A percentile compares a stretch with the other conserved stretches of the same genome.
phyloP scores from a whole-genome alignment of 352 stramenopile species.

The Blastocystis sp. region DNA sequence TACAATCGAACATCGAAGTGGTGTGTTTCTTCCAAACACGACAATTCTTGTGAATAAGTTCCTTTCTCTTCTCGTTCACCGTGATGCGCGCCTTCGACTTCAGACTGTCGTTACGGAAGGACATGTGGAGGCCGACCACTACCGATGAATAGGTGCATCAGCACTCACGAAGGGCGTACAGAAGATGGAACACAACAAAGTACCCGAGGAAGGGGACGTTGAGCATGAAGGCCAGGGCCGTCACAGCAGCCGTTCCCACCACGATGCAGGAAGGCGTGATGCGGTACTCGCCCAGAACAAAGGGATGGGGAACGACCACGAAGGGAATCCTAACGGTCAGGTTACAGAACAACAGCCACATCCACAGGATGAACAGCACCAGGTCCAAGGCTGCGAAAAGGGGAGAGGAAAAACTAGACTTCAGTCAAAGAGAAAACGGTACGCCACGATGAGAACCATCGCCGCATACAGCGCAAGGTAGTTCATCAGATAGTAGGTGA shows the following conservation, averaged over 20 bases:
- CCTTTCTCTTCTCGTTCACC: slow-evolving; percentile 53
- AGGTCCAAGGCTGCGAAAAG: slow-evolving; percentile 40
- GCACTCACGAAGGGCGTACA: slow-evolving; percentile 42
- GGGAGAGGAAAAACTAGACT: slow-evolving; percentile 35
- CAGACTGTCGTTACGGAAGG: slow-evolving; percentile 50
- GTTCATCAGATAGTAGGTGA: slow-evolving; percentile 62
- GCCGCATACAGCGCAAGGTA: slow-evolving; percentile 46
- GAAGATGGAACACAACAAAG: slow-evolving; percentile 44
- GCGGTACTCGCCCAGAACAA: slow-evolving; percentile 34
- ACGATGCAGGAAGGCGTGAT: slow-evolving; percentile 57
- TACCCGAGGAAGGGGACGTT: background rate
- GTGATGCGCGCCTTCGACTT: slow-evolving; percentile 16
- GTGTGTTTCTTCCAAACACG: slow-evolving; percentile 24
- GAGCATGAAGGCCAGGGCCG: background rate
- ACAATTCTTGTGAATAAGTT: background rate
- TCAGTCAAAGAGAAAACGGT: background rate
- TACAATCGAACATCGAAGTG: slow-evolving; percentile 22
- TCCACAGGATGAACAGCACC: slow-evolving; percentile 11
- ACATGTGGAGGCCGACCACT: slow-evolving; percentile 32
- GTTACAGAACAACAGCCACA: background rate
- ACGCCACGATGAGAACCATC: slow-evolving; percentile 37
- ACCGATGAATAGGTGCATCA: background rate
- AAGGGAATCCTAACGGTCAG: slow-evolving; percentile 51
- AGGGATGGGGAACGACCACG: slow-evolving; percentile 54
- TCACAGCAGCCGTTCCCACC: background rate